Evolutionary conservation across 1,139 yeast genomes (phyloP).

Genomic region (Candida sanyaensis): DNA sequence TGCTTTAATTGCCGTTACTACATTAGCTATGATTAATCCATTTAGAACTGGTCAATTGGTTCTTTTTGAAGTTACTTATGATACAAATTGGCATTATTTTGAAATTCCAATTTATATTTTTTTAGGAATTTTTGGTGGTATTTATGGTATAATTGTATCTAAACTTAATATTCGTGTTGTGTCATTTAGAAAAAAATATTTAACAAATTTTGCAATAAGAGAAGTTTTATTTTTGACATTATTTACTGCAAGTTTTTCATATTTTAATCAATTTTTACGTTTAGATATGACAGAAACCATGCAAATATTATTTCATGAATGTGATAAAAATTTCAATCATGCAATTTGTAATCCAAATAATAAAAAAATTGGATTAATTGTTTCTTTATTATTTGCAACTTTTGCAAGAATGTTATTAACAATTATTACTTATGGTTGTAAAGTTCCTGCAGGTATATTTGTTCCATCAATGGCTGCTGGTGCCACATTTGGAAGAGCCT

Average conservation of each 20-base stretch:
- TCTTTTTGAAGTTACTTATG: constrained; percentile 84
- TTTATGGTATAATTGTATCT: constrained; percentile 82
- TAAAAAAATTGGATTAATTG: constrained; percentile 31
- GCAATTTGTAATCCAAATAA: constrained; percentile 52
- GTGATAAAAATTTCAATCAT: constrained; percentile 50
- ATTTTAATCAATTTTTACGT: constrained; percentile 77
- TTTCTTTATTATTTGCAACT: constrained; percentile 71
- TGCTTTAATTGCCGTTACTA: constrained; percentile 83
- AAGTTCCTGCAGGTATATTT: constrained; percentile 94
- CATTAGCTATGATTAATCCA: constrained; percentile 77
- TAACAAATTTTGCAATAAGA: constrained; percentile 57
- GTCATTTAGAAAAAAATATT: constrained; percentile 71
- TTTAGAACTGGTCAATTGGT: constrained; percentile 94
- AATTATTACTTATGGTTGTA: constrained; percentile 84
- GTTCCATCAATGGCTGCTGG: constrained; percentile 98
- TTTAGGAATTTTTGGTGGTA: constrained; percentile 88
- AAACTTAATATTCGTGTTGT: constrained; percentile 79
- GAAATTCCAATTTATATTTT: constrained; percentile 81
- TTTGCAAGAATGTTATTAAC: constrained; percentile 69
- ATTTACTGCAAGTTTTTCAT: constrained; percentile 75
- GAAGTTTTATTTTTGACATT: constrained; percentile 73
- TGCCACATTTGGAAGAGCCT: constrained; percentile 86
- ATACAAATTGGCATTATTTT: constrained; percentile 81
- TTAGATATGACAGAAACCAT: constrained; percentile 95
- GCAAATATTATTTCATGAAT: constrained; percentile 87